Evolutionary conservation across 1,284 basidiomycete genomes (phyloP).

Genomic region (Trichosporon ovoides): DNA sequence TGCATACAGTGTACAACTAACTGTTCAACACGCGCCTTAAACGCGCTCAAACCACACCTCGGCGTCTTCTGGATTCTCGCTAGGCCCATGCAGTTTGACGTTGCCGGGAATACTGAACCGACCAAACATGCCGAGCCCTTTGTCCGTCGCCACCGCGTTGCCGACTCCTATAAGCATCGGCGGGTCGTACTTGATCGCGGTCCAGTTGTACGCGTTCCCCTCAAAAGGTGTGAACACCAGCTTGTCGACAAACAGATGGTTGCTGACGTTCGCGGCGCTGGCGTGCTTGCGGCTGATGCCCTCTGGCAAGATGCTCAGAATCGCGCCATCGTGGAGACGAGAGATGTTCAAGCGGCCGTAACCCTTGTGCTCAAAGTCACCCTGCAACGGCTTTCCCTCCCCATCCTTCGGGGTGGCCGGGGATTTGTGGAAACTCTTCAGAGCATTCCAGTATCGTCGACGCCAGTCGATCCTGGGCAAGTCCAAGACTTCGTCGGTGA

Average conservation of each 20-base stretch:
- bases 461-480: slow-evolving; percentile 14
- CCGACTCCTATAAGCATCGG: background rate
- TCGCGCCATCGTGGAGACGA: background rate
- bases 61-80: background rate
- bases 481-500: slow-evolving; percentile 26
- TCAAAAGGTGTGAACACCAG: slow-evolving; percentile 22
- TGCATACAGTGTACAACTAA: background rate
- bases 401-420: background rate
- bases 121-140: slow-evolving; percentile 13
- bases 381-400: background rate
- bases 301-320: background rate
- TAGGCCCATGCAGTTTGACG: background rate
- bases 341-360: slow-evolving; percentile 17
- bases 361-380: slow-evolving; percentile 9
- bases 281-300: background rate
- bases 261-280: slow-evolving; percentile 12
- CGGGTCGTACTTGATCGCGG: slow-evolving; percentile 5
- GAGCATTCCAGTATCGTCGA: background rate
- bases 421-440: background rate
- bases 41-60: slow-evolving; percentile 10
- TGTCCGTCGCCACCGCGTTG: background rate
- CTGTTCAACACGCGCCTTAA: background rate
- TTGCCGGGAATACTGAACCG: background rate
- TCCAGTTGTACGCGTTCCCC: slow-evolving; percentile 12
- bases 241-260: slow-evolving; percentile 16